Evolutionary conservation across 2,329 filamentous ascomycete genomes (phyloP), one percentile per base, ranked within the genome.

Genomic region (Torrubiella hemipterigena): DNA sequence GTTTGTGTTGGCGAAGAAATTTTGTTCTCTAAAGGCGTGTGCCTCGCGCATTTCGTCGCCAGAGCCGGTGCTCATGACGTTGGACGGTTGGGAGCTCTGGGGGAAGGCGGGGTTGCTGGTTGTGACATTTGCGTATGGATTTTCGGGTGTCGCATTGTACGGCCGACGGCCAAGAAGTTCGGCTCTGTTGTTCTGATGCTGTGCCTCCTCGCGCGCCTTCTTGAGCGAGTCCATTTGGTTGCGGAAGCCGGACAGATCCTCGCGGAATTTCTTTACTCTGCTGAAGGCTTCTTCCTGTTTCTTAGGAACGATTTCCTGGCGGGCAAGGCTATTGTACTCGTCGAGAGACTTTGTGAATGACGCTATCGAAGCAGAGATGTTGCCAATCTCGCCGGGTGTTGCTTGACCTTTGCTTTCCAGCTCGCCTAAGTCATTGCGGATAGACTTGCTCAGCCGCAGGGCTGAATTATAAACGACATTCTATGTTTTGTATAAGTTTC

Each of bases 211-310:
- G 37, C 79, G 72, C 36, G 78, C 74, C 38, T 74, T 68, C 52
- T 87, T 91, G 30, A 95, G 61, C 21, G 70, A 66, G 42, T 87
- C 82, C 44, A 95, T 79, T 44, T 83, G 77, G 15, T 73, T 58
- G 21, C 85, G 73, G 52, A 86, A 94, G 33, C 87, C 83, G 30
- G 77, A 60, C 3, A 96, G 70, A 50, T 96, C 89, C 26, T 69
- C 57, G 36, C 84, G 77, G 58, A 98, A 98, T 46, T 77, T 84
- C 55, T 82, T 81, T 36, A 94, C 69, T 27, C 91, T 75, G 50
- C 93, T 85, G 41, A 75, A 67, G 1, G 89, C 91, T 50, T 96
- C 94, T 37, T 91, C 80, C 45, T 93, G 83, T 59, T 96, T 98
- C 37, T 83, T 80, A 5, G 81, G 72, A 34, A 93, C 87, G 19